Percentiles rank a stretch among this genome's conserved stretches.
Evolutionary conservation across 1,139 yeast species (phyloP).

Genomic region (Geotrichum candidum): DNA sequence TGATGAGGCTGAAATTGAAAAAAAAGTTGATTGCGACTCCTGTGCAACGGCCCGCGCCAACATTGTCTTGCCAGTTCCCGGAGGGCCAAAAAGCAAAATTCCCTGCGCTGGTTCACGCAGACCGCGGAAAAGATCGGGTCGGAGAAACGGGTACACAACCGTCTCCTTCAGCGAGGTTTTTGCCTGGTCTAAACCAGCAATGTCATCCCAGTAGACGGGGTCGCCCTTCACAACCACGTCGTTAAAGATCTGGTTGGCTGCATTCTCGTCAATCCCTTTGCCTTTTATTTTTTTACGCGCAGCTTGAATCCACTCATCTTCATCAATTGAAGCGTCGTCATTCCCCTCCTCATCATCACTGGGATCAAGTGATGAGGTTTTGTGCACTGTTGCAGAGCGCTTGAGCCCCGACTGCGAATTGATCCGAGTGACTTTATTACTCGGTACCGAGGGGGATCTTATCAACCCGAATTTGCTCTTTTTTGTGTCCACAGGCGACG

Average conservation of each 20-base stretch:
- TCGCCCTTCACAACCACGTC: slow-evolving; percentile 94
- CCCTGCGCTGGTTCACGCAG: slow-evolving; percentile 94
- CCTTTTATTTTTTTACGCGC: slow-evolving; percentile 29
- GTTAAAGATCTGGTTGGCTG: slow-evolving; percentile 79
- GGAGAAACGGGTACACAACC: slow-evolving; percentile 88
- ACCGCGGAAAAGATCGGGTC: slow-evolving; percentile 91
- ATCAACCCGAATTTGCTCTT: background rate
- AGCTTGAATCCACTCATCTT: slow-evolving; percentile 30
- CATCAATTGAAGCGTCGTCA: slow-evolving; percentile 6
- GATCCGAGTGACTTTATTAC: background rate
- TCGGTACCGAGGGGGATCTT: background rate
- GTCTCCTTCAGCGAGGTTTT: slow-evolving; percentile 89
- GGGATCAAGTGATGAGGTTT: slow-evolving; percentile 27
- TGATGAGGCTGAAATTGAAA: slow-evolving; percentile 87
- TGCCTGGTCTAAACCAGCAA: slow-evolving; percentile 89
- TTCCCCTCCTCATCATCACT: slow-evolving; percentile 19
- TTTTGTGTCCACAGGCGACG: background rate
- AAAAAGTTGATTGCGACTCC: slow-evolving; percentile 89
- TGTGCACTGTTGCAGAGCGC: background rate
- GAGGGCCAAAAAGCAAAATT: slow-evolving; percentile 94
- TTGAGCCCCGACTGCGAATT: background rate
- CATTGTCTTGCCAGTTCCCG: slow-evolving; percentile 98
- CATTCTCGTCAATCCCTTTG: slow-evolving; percentile 33
- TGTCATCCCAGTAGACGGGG: slow-evolving; percentile 94
- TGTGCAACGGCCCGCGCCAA: slow-evolving; percentile 96